Base-by-base conservation (phyloP, 202 grass and related monocot genomes). In the Dendrocalamus latiflorus region DNA sequence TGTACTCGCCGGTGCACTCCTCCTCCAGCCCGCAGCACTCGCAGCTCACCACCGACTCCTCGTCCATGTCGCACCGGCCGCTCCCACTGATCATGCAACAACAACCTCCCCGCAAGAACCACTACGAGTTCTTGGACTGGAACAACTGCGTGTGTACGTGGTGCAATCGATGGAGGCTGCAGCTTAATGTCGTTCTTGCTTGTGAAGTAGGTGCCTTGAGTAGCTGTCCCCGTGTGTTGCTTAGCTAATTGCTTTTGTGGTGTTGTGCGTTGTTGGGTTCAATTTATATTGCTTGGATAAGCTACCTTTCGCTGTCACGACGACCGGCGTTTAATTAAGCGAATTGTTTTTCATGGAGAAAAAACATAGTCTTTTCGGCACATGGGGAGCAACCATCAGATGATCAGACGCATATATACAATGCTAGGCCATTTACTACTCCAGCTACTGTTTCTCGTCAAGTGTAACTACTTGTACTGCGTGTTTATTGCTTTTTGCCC, bases 1-100 rank as follows among this genome's bases (percentile, higher is more conserved):
- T 79, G 81, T 99, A 99, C 44, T 94, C 89, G 15, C 67, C 85
- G 22, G 93, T 94, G 86, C 93, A 99, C 68, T 99, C 96, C 82
- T 99, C 96, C 75, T 81, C 75, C 54, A 99, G 62, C 5, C 93
- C 91, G 86, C 93, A 99, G 48, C 96, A 99, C 48, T 82, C 93
- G 79, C 93, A 96, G 83, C 79, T 87, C 30, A 85, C 87, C 57
- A 81, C 72, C 86, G 87, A 80, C 62, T 87, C 76, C 71, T 91
- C 91, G 34, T 82, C 65, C 78, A 34, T 54, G 5, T n/a, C n/a
- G n/a, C n/a, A n/a, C n/a, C n/a, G n/a, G n/a, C n/a, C n/a, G 24
- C 57, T 55, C 8, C 6, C 10, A 18, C 25, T 1, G 42, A 63
- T 63, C 41, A 13, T 1, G n/a, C n/a, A n/a, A n/a, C n/a, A n/a